These are phyloP conservation scores for Aspergillus sp. DNA, from an alignment of 2,329 filamentous ascomycete species.

Conservation along the genomic window DNA sequence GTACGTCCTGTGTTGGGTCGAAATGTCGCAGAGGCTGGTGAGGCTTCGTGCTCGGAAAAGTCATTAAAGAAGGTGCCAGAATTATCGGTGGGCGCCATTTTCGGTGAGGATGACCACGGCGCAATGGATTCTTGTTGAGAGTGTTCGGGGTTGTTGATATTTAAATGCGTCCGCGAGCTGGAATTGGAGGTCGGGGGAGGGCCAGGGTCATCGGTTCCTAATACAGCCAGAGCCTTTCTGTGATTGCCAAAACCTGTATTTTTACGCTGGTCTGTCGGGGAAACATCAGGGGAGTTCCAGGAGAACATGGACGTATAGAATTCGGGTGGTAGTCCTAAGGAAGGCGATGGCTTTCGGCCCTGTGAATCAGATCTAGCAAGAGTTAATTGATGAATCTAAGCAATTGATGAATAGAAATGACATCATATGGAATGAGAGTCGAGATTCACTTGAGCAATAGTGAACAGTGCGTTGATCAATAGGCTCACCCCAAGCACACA, in stretches of 20 bases:
- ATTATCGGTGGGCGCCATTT: conserved; percentile 20
- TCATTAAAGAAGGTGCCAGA: conserved; percentile 35
- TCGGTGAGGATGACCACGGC: conserved; percentile 25
- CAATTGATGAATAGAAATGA: too few relatives aligned
- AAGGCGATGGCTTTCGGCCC: conserved; percentile 10
- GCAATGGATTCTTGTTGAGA: conserved; percentile 23
- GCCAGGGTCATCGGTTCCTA: conserved; percentile 24
- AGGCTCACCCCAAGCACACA: too few relatives aligned
- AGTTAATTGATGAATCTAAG: conserved; percentile 5
- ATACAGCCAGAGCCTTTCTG: conserved; percentile 28
- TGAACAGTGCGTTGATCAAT: too few relatives aligned
- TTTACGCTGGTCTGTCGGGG: conserved; percentile 33
- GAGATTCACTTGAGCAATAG: too few relatives aligned
- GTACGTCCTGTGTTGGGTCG: conserved; percentile 53
- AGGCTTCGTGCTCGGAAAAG: conserved; percentile 33
- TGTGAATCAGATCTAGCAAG: conserved; percentile 17
- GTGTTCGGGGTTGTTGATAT: conserved; percentile 14
- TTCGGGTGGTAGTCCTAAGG: conserved; percentile 16
- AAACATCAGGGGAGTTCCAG: conserved; percentile 31
- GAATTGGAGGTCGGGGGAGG: conserved; percentile 16
- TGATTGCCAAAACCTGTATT: conserved; percentile 27
- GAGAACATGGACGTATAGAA: conserved; percentile 29
- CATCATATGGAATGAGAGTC: too few relatives aligned
- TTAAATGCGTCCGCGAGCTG: conserved; percentile 16
- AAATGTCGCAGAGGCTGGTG: conserved; percentile 66